Evolutionary conservation across 495 filamentous ascomycete species (phyloP).

Genomic region (Haplographium delicatum): DNA sequence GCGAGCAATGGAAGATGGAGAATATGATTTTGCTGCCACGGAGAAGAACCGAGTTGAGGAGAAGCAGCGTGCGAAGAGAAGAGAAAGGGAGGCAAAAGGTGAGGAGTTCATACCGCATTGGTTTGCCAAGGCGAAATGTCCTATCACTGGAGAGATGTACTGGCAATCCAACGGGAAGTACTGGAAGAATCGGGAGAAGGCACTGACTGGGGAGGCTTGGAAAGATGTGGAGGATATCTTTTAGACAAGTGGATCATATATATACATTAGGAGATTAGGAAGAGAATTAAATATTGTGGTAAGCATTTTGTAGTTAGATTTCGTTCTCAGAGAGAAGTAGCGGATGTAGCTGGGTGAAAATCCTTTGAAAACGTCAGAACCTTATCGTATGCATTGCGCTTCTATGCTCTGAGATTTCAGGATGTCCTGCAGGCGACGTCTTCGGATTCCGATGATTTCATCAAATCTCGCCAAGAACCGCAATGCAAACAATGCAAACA

Average conservation of each 20-base stretch:
- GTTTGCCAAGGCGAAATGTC: slow-evolving; percentile 69
- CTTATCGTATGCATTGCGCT: too few species aligned
- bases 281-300: not conserved
- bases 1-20: slow-evolving; percentile 96
- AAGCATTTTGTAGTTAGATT: not conserved
- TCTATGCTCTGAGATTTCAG: too few species aligned
- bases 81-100: slow-evolving; percentile 66
- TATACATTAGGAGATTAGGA: too few species aligned
- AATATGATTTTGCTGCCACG: slow-evolving; percentile 84
- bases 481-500: slow-evolving; percentile 3
- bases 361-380: too few species aligned
- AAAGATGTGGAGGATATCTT: slow-evolving; percentile 46
- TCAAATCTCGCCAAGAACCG: too few species aligned
- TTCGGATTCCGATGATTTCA: too few species aligned
- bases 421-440: too few species aligned
- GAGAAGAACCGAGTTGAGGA: slow-evolving; percentile 97
- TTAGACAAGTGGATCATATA: too few species aligned
- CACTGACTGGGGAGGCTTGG: slow-evolving; percentile 39
- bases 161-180: slow-evolving; percentile 88
- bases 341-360: not conserved
- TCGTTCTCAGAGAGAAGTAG: not conserved
- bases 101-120: slow-evolving; percentile 81
- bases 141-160: slow-evolving; percentile 81
- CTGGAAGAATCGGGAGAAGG: slow-evolving; percentile 62
- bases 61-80: slow-evolving; percentile 74